A percentile compares a stretch with the other conserved stretches of the same genome.
These are phyloP conservation scores for Lasiodiplodia sp. DNA, from an alignment of 2,329 filamentous ascomycete genomes.

Conservation along the genomic window DNA sequence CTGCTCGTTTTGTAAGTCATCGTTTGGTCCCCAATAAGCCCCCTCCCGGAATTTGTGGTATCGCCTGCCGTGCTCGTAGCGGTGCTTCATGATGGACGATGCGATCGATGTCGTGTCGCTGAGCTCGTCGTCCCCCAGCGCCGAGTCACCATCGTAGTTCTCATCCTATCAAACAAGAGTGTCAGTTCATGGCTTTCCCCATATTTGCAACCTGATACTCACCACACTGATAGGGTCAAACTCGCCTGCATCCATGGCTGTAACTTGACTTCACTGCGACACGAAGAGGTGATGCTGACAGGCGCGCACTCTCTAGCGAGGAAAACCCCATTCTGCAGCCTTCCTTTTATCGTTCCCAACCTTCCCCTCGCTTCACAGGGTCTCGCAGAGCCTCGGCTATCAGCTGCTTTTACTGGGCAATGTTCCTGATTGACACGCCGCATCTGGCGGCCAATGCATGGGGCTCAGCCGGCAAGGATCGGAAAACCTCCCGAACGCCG, in stretches of 20 bases:
- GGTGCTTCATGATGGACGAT: conserved; percentile 39
- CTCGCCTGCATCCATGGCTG: neutral
- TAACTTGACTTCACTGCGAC: neutral
- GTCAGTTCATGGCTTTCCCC: neutral
- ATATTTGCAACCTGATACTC: neutral
- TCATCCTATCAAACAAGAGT: neutral
- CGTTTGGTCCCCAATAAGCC: conserved; percentile 48
- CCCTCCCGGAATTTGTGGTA: conserved; percentile 18
- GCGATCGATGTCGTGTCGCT: conserved; percentile 22
- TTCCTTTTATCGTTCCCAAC: too few species aligned
- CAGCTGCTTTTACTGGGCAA: neutral
- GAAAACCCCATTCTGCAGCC: too few species aligned
- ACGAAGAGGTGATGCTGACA: too few species aligned
- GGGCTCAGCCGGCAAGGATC: conserved; percentile 1
- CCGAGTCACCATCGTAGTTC: conserved; percentile 1
- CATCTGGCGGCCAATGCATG: neutral
- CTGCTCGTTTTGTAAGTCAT: conserved; percentile 52
- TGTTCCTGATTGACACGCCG: neutral
- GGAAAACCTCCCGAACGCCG: neutral
- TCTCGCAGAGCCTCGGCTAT: neutral
- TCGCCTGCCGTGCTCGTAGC: conserved; percentile 35
- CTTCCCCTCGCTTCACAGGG: neutral
- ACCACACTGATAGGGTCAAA: neutral
- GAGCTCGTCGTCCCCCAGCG: conserved; percentile 1
- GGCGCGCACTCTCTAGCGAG: too few species aligned